Percentiles rank a stretch among this genome's conserved stretches.
Conservation (phyloP, 306 rosid species). For the Betula pendula region DNA sequence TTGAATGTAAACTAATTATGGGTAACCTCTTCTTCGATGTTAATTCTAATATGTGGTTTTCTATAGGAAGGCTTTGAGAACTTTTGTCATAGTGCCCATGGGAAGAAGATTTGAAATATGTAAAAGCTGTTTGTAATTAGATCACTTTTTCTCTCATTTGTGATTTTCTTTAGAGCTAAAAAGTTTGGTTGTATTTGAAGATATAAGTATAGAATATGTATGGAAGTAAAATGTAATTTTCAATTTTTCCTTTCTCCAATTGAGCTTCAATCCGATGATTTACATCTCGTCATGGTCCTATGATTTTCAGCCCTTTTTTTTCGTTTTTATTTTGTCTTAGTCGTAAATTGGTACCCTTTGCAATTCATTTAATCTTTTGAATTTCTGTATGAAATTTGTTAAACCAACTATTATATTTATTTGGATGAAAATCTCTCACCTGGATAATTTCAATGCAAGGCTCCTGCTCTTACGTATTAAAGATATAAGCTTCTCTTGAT, state of each 20-base stretch:
- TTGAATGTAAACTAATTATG: background rate
- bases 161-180: background rate
- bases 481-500: background rate
- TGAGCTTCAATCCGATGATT: no score
- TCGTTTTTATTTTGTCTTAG: background rate
- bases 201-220: background rate
- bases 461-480: background rate
- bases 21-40: background rate
- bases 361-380: background rate
- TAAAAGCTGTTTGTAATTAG: slow-evolving; percentile 82
- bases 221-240: no score
- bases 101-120: slow-evolving; percentile 89
- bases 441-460: background rate
- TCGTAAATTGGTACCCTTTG: background rate
- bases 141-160: slow-evolving; percentile 32
- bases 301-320: background rate
- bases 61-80: slow-evolving; percentile 91
- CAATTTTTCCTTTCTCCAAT: no score
- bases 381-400: background rate
- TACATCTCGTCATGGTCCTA: background rate
- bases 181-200: background rate
- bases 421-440: background rate
- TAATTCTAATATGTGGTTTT: slow-evolving; percentile 30
- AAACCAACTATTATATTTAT: background rate
- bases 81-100: slow-evolving; percentile 94